Evolutionary conservation across 306 rosid genomes (phyloP).

Genomic region (Nissolia schottii): DNA sequence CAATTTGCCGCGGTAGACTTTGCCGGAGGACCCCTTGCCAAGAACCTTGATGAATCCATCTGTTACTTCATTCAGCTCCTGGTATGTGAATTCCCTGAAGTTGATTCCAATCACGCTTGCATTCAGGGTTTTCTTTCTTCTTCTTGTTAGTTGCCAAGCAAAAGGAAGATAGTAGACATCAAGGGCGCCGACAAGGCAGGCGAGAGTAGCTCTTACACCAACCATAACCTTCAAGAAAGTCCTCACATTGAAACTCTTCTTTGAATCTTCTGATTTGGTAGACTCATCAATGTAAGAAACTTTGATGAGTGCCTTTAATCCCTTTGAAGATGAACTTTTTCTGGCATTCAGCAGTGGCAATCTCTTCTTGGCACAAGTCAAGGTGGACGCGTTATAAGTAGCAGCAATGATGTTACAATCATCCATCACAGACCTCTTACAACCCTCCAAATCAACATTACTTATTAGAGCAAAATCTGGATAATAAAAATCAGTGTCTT

Average conservation of each 20-base stretch:
- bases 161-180: conserved; percentile 31
- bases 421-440: conserved; percentile 28
- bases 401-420: conserved; percentile 29
- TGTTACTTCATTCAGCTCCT: conserved; percentile 36
- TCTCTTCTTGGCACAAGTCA: conserved; percentile 24
- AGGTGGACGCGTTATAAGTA: conserved; percentile 16
- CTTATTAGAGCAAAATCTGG: background rate
- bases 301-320: conserved; percentile 21
- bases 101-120: conserved; percentile 29
- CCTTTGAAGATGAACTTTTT: conserved; percentile 32
- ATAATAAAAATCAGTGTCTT: conserved; percentile 28
- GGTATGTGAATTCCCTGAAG: conserved; percentile 35
- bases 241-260: conserved; percentile 2
- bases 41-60: conserved; percentile 21
- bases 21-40: conserved; percentile 31
- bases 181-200: conserved; percentile 24
- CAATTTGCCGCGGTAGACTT: conserved; percentile 26
- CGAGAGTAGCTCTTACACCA: conserved; percentile 24
- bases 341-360: conserved; percentile 36
- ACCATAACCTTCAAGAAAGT: conserved; percentile 19
- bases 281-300: background rate
- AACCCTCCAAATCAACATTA: conserved; percentile 12
- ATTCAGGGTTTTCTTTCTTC: background rate
- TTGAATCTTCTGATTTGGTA: background rate
- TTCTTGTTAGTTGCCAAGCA: conserved; percentile 11